Conservation (phyloP, 2,329 filamentous ascomycete species). For the Aspergillus aculeatinus region DNA sequence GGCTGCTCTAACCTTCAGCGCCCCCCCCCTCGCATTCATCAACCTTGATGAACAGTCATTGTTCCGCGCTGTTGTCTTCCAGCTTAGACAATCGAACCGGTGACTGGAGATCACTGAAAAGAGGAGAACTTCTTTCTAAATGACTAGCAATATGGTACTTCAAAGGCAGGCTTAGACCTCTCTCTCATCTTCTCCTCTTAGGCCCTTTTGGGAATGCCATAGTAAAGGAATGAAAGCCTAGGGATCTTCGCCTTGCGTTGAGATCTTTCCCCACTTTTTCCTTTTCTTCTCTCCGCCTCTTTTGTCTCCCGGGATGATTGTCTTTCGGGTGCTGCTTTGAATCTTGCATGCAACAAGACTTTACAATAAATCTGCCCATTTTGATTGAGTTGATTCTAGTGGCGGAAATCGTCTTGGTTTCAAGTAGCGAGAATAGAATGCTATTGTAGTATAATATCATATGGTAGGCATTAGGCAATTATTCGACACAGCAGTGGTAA, state of each 20-base stretch:
- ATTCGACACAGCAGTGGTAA: not conserved
- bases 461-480: not conserved
- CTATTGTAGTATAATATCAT: not conserved
- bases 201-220: not conserved
- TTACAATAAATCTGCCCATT: not conserved
- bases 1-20: conserved; percentile 15
- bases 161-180: conserved; percentile 9
- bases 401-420: not conserved
- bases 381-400: not conserved
- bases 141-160: not conserved
- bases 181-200: not conserved
- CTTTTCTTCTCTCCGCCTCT: not conserved
- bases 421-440: too few species aligned
- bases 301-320: not conserved
- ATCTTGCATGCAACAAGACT: not conserved
- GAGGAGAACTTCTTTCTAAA: not conserved
- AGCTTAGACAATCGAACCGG: not conserved
- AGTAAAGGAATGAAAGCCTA: not conserved
- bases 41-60: conserved; percentile 3
- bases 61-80: not conserved
- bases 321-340: not conserved
- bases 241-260: not conserved
- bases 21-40: conserved; percentile 15
- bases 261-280: not conserved
- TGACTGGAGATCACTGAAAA: not conserved